Conservation (phyloP, 2,329 filamentous ascomycete genomes). For the Hypomyces perniciosus region DNA sequence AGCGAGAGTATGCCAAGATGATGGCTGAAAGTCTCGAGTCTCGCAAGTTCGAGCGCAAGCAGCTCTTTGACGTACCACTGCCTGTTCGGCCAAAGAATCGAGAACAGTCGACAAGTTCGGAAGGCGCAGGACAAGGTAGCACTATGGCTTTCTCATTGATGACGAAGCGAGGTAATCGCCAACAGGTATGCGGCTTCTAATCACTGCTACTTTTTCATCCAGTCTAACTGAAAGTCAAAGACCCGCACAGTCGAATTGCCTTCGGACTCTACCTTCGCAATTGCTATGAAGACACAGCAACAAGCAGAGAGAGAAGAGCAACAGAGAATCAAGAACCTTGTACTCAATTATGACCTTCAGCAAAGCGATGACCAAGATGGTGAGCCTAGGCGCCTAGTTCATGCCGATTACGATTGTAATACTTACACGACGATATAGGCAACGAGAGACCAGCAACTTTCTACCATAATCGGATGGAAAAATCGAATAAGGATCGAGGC, state of each 20-base stretch:
- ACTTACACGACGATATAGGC: constrained; percentile 43
- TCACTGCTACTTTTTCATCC: constrained; percentile 1
- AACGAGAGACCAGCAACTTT: constrained; percentile 44
- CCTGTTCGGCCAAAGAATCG: constrained; percentile 72
- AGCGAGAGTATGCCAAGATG: constrained; percentile 95
- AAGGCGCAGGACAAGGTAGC: constrained; percentile 19
- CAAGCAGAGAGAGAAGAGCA: constrained; percentile 94
- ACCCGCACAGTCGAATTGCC: constrained; percentile 86
- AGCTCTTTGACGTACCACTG: constrained; percentile 93
- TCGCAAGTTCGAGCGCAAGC: constrained; percentile 90
- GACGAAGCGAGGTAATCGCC: constrained; percentile 92
- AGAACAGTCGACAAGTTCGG: constrained; percentile 39
- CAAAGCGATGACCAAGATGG: constrained; percentile 76
- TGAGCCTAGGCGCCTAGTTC: constrained; percentile 39
- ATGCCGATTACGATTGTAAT: constrained; percentile 29
- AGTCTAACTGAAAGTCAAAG: constrained; percentile 36
- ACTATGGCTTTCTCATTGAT: constrained; percentile 98
- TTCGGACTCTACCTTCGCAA: constrained; percentile 86
- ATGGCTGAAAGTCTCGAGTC: constrained; percentile 97
- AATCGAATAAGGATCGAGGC: constrained; percentile 56
- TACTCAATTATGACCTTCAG: constrained; percentile 90
- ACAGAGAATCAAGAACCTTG: constrained; percentile 95
- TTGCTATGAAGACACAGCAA: constrained; percentile 94
- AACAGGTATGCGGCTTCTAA: constrained; percentile 59
- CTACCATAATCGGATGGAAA: constrained; percentile 52